phyloP scores from a whole-genome alignment of 2,329 filamentous ascomycete genomes.

The Passalora sequoiae region DNA sequence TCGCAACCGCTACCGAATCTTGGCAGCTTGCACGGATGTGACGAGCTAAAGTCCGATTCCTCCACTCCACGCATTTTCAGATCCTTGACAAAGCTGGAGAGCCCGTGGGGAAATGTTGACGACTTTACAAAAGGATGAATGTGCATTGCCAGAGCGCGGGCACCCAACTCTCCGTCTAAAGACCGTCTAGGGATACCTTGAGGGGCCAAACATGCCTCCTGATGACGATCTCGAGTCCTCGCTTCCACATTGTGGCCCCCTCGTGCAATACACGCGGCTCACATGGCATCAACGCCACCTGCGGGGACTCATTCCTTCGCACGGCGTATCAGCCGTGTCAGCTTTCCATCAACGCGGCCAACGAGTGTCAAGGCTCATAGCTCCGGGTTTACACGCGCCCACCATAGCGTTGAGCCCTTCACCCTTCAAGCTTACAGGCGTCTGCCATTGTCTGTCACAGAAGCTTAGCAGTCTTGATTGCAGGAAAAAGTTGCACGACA shows the following conservation, averaged over 20 bases:
- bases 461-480: slow-evolving; percentile 2
- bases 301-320: neutral
- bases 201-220: neutral
- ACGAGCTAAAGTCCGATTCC: no score
- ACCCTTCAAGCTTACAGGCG: neutral
- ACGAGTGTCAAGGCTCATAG: no score
- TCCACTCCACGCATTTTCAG: no score
- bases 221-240: neutral
- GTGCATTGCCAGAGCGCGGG: neutral
- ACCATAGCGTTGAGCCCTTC: neutral
- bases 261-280: neutral
- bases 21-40: no score
- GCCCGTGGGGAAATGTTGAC: neutral
- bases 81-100: neutral
- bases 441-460: neutral
- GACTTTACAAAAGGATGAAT: neutral
- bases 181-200: neutral
- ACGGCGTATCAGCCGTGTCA: neutral
- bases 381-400: no score
- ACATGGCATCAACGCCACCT: neutral
- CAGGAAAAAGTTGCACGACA: no score
- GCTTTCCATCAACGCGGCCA: neutral
- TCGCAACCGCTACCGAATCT: no score
- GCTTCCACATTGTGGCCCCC: neutral
- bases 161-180: neutral